Evolutionary conservation across 371 early-diverging fungal species (phyloP), one percentile per base, ranked within the genome.

Genomic region (Batrachochytrium dendrobatidis): DNA sequence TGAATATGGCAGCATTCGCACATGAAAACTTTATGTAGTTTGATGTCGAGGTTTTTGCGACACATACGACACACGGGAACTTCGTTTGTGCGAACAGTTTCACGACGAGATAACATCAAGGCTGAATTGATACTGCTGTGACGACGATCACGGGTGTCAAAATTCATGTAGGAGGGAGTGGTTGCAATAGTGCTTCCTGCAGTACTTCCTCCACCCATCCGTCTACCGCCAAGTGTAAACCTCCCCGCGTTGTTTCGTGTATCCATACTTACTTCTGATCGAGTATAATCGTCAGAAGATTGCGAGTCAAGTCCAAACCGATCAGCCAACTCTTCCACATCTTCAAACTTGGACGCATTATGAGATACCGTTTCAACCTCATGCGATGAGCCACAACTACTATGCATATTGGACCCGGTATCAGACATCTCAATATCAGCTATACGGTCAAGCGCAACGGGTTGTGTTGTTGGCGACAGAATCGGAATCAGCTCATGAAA

Each of bases 1-100:
- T 52, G 60, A 18, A 67, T 58, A 28, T 52, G 61, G 60, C 75
- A 74, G 20, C 55, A 25, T 12, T 32, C 45, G 34, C 58, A 53
- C 33, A 45, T 56, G 46, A 45, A 26, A 26, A 58, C 34, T 18
- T 20, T 29, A 4, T 50, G 22, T 24, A 33, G 3, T 15, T 22
- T 24, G 2, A 24, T 15, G 17, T 50, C 5, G 26, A 33, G 51
- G 12, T 12, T 24, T 24, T 48, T 24, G 25, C 17, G 17, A 35
- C 59, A 58, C 33, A 58, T 30, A 18, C 46, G 18, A 35, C 59
- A 58, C 10, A 25, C 7, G 8, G 29, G 15, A 32, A 17, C n/a
- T 20, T 22, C 46, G 24, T 10, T 1, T 6, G 10, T 10, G 46
- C 46, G 46, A 20, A 45, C 46, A 5, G 46, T 45, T 26, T 45